Base-by-base conservation (phyloP, 208 protist genomes). In the Wallacemonas sp. region DNA sequence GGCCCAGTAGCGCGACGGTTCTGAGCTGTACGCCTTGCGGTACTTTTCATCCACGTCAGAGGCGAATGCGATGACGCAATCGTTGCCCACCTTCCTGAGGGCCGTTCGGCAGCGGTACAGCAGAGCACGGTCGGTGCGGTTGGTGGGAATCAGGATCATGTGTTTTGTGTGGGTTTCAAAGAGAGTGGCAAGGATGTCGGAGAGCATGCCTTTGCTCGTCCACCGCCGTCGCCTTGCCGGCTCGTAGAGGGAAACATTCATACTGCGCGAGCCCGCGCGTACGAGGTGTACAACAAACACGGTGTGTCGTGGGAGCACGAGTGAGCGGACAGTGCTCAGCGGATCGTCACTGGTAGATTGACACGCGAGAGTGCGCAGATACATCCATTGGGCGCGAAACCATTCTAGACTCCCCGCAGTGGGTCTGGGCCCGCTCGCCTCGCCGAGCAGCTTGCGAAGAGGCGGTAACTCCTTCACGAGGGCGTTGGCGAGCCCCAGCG, bases 261-360 rank as follows among this genome's bases (percentile, higher is more conserved):
- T 74, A 33, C 79, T 80, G 4, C 80, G 83, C 26, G 85, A 78
- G 21, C 89, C 89, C 0, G 85, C 76, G 2, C 74, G 78, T 19
- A 95, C 89, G n/a, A 95, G 65, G 53, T 95, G 89, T n/a, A 95
- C 76, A 3, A 95, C 73, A 44, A 82, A 88, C 9, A 95, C 80
- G 29, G 84, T 68, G 52, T 71, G 81, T 10, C 68, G 78, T 8
- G 89, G 89, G 13, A 78, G 59, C 3, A 95, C 52, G 61, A 76
- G 66, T 4, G 55, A 45, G 45, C 66, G 79, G 26, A 95, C 59
- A 0, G 79, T 76, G 36, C 61, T 50, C 32, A 88, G 57, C 17
- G 89, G 85, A 62, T 95, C 89, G 10, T 60, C 77, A 1, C 79
- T 37, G 12, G 53, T 65, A 4, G 70, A 63, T 4, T 70, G 44